phyloP scores from a whole-genome alignment of 1,139 yeast species.

The Hyphopichia pseudoburtonii region DNA sequence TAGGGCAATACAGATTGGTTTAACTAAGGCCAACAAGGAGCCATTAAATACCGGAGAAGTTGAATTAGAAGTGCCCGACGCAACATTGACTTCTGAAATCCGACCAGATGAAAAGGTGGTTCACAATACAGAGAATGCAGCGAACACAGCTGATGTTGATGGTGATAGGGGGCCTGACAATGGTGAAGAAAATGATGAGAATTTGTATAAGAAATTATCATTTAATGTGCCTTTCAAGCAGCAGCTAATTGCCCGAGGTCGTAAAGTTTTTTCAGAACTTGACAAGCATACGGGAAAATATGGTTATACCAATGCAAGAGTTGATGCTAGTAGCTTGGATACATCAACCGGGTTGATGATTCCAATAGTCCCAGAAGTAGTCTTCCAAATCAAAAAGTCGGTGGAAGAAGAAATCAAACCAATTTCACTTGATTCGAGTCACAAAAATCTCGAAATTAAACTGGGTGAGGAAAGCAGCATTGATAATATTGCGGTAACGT shows the following conservation, averaged over 20 bases:
- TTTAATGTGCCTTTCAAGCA: constrained; percentile 25
- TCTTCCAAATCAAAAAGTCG: constrained; percentile 23
- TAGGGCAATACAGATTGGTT: constrained; percentile 22
- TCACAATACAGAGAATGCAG: no score
- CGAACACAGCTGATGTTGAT: not conserved
- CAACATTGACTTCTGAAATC: constrained; percentile 3
- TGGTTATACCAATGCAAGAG: not conserved
- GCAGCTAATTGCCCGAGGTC: constrained; percentile 15
- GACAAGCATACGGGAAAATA: not conserved
- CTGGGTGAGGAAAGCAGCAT: no score
- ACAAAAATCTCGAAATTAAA: no score
- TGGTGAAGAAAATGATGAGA: constrained; percentile 9
- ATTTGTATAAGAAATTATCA: constrained; percentile 14
- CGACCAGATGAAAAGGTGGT: not conserved
- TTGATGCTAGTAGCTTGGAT: not conserved
- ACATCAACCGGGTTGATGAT: constrained; percentile 2
- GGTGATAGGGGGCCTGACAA: constrained; percentile 4
- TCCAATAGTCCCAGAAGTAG: constrained; percentile 23
- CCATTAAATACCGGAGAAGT: not conserved
- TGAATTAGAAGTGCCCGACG: no score
- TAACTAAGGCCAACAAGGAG: constrained; percentile 1
- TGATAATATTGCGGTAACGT: no score
- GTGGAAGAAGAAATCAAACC: constrained; percentile 19
- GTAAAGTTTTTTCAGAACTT: not conserved
- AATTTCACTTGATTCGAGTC: constrained; percentile 4